Evolutionary conservation across 1,284 basidiomycete species (phyloP).

Genomic region (Boletus semigastroideus): DNA sequence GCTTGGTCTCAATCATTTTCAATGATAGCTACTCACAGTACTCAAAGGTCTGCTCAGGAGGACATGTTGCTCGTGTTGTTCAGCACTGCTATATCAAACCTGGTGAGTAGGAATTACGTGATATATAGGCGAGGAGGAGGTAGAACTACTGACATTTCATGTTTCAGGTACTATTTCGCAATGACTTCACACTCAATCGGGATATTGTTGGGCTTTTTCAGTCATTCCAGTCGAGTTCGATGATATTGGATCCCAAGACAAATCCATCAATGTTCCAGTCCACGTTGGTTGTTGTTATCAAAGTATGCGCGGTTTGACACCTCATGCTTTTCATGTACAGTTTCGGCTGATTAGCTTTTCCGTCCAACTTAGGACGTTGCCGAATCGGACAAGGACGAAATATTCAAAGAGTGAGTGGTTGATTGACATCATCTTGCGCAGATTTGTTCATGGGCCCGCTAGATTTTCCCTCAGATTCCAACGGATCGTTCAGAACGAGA

Average conservation of each 20-base stretch:
- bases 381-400: conserved; percentile 54
- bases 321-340: neutral
- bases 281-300: conserved; percentile 57
- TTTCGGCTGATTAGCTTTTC: neutral
- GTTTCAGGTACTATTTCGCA: conserved; percentile 41
- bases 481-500: conserved; percentile 56
- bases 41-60: conserved; percentile 62
- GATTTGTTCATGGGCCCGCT: neutral
- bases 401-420: conserved; percentile 33
- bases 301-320: conserved; percentile 34
- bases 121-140: too few relatives aligned
- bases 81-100: conserved; percentile 63
- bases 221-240: conserved; percentile 63
- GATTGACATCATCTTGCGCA: too few relatives aligned
- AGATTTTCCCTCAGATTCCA: conserved; percentile 54
- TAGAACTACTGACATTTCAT: too few relatives aligned
- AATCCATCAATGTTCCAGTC: conserved; percentile 40
- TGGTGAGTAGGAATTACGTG: conserved; percentile 24
- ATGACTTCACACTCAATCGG: conserved; percentile 60
- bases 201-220: conserved; percentile 61
- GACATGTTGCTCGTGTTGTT: conserved; percentile 63
- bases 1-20: neutral
- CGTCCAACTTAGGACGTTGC: conserved; percentile 49
- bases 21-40: conserved; percentile 65
- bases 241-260: conserved; percentile 53